Base-by-base conservation (phyloP, 257 asterid genomes). In the Forsythia suspensa region DNA sequence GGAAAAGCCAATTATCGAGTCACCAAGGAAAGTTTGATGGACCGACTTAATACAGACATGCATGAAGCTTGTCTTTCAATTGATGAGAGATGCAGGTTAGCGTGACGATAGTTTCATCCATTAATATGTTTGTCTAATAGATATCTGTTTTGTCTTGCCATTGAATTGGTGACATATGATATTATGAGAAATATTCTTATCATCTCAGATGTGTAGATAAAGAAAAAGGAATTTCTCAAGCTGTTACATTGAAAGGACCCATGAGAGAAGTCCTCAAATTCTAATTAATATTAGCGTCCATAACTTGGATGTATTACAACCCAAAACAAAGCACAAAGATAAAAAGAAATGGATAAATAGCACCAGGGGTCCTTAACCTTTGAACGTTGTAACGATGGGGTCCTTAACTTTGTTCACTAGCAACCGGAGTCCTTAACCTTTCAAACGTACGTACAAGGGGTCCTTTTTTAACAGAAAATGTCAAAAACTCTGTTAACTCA, bases 41-140 rank as follows among this genome's bases (percentile, higher is more conserved):
- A 94, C 79, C 84, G 97, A 79, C 92, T 92, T 18, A 89, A 84
- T 77, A 92, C 96, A 37, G 84, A 91, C 76, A 87, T 94, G 92
- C 94, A 87, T 40, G 91, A 91, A 74, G 97, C 94, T 21, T 90
- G 97, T 80, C 93, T 86, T 81, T 83, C 86, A 46, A 88, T 94
- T 77, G 91, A 86, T 80, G 77, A 85, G 70, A 82, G 70, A 65
- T 94, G 98, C 92, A 88, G 94, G 98, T 92, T 72, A 81, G 76
- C 44, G 16, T 40, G 51, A 44, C 43, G 15, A 9, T n/a, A 51
- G 51, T 59, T 76, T 73, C 44, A 21, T 41, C 55, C 7, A 16
- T 2, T 29, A 29, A 15, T 13, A 52, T 16, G 4, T 13, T 15
- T 55, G 8, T 55, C 24, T n/a, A 8, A 29, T 29, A 29, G 34